Base-by-base conservation (phyloP, 108 stramenopile species). In the Nitzschia sp. region DNA sequence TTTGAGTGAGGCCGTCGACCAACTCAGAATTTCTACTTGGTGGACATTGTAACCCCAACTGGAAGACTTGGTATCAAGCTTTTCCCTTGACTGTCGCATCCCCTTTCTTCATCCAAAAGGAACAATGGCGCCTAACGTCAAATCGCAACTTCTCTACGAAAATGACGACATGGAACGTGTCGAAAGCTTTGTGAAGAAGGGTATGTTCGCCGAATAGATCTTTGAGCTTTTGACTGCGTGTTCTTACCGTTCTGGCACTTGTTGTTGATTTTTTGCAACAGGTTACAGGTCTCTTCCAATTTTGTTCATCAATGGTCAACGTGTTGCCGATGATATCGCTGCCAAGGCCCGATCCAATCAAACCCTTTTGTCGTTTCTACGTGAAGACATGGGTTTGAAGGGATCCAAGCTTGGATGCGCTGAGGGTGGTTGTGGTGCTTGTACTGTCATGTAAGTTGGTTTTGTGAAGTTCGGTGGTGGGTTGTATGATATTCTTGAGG, bases 391-490 rank as follows among this genome's bases (percentile, higher is more conserved):
- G 67, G 51, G 55, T 0, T 69, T 96, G 53, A 94, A 81, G 7
- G 95, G 95, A 25, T 85, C 90, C 12, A 96, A 96, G 57, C 65
- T 93, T 8, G 92, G 92, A 42, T 89, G 87, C 67, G 88, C 84
- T 34, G 96, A 96, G 64, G 96, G 96, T 22, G 96, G 96, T 22
- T 98, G 97, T 51, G 97, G 97, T 8, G 97, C 97, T 11, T 96
- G 96, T 60, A 96, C 92, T 3, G 96, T 96, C 10, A 81, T 93
- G 76, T 75, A 48, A 75, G 74, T 75, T 17, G 26, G 22, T 3
- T 29, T 26, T 48, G 46, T 17, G 17, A 15, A 3, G 29, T 34
- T 34, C 3, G 29, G 29, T 34, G 1, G 29, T 34, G 29, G 29
- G 29, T 34, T 34, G 29, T 34, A 5, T 34, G 29, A 34, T 34